Evolutionary conservation across 2,329 filamentous ascomycete species (phyloP).

Genomic region (Septoria linicola): DNA sequence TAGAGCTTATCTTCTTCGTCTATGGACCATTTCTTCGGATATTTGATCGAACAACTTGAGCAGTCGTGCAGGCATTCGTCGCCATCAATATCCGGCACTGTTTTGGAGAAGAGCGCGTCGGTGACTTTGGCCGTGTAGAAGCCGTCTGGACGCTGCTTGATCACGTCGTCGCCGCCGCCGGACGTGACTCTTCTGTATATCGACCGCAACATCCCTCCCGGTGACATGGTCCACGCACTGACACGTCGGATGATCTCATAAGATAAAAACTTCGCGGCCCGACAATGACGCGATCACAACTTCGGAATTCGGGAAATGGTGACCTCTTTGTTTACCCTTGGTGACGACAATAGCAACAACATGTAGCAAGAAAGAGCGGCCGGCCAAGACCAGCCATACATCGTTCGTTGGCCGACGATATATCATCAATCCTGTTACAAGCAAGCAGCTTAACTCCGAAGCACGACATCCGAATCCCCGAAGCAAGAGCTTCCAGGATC

Average conservation of each 20-base stretch:
- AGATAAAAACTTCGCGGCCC: slow-evolving; percentile 1
- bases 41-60: slow-evolving; percentile 72
- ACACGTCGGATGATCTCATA: slow-evolving; percentile 5
- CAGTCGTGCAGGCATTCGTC: slow-evolving; percentile 90
- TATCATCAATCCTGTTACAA: no score
- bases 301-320: no score
- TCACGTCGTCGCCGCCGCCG: slow-evolving; percentile 14
- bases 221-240: slow-evolving; percentile 1
- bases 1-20: slow-evolving; percentile 78
- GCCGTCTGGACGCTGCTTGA: slow-evolving; percentile 37
- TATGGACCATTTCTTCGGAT: slow-evolving; percentile 71
- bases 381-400: background rate
- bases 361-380: background rate
- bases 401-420: no score
- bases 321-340: no score
- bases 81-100: slow-evolving; percentile 74
- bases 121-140: slow-evolving; percentile 51
- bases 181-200: slow-evolving; percentile 15
- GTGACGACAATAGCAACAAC: no score
- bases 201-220: slow-evolving; percentile 21
- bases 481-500: no score
- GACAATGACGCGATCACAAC: slow-evolving; percentile 1
- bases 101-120: slow-evolving; percentile 68
- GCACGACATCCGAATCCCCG: no score
- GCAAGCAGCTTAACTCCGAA: no score